These are phyloP conservation scores for Brassica balearica DNA, from an alignment of 441 rosid species.

Conservation along the genomic window DNA sequence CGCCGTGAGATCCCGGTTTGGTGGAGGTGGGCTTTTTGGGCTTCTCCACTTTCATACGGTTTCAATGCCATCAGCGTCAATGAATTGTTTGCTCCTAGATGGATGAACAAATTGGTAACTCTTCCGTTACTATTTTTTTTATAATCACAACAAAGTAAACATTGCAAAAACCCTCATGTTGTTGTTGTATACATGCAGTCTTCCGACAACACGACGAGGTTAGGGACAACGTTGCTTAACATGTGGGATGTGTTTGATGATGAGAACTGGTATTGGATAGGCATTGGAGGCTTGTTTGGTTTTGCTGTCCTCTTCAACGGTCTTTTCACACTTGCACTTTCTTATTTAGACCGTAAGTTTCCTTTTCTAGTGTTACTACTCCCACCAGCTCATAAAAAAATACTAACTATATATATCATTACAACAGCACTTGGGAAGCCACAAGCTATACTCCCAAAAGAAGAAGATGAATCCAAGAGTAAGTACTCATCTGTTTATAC, in stretches of 20 bases:
- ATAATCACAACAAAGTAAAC: background rate
- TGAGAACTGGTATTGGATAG: constrained; percentile 88
- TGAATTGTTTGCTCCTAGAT: constrained; percentile 82
- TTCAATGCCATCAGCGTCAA: constrained; percentile 74
- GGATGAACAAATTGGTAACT: constrained; percentile 74
- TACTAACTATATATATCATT: constrained; percentile 15
- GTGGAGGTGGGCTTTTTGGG: constrained; percentile 94
- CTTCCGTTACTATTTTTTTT: background rate
- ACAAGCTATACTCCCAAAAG: constrained; percentile 75
- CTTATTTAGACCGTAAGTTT: constrained; percentile 79
- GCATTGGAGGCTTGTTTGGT: constrained; percentile 65
- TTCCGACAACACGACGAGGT: constrained; percentile 48
- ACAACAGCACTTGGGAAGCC: constrained; percentile 68
- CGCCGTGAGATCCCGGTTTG: constrained; percentile 71
- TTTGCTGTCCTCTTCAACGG: constrained; percentile 67
- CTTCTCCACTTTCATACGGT: constrained; percentile 77
- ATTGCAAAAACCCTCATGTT: background rate
- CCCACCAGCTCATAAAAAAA: background rate
- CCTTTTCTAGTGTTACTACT: background rate
- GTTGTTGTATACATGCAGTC: constrained; percentile 50
- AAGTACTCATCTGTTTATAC: background rate
- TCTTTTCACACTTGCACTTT: constrained; percentile 70
- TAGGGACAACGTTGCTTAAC: constrained; percentile 67
- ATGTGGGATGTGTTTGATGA: constrained; percentile 54
- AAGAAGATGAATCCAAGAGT: constrained; percentile 44